Percentiles rank a stretch among this genome's conserved stretches.
Conservation (phyloP, 2,329 filamentous ascomycete species). For the Ophiostoma sp. region DNA sequence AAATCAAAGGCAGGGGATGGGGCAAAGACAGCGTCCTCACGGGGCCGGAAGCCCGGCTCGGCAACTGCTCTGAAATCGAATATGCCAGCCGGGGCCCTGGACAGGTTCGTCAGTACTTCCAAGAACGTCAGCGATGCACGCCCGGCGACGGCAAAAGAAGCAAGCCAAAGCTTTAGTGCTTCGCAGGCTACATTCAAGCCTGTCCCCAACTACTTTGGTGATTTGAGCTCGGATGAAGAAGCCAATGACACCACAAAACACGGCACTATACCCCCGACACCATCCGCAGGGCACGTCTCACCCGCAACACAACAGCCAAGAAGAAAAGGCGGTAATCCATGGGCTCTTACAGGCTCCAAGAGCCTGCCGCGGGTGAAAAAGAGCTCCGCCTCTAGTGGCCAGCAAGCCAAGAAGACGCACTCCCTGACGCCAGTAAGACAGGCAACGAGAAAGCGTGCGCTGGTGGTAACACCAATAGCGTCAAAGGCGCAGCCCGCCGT, state of each 20-base stretch:
- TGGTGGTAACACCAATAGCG: conserved; percentile 2
- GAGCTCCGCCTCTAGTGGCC: not conserved
- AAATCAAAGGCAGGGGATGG: conserved; percentile 12
- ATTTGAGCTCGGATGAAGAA: conserved; percentile 12
- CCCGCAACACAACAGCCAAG: not conserved
- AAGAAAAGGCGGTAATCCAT: conserved; percentile 18
- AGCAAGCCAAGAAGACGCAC: not conserved
- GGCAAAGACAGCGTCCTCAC: conserved; percentile 20
- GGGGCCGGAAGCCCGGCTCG: conserved; percentile 12
- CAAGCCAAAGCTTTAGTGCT: not conserved
- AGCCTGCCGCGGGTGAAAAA: conserved; percentile 19
- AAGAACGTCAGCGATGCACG: conserved; percentile 29
- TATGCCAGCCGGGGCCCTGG: conserved; percentile 33
- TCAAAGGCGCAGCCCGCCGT: not conserved
- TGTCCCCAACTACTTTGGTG: not conserved
- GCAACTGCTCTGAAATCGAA: not conserved
- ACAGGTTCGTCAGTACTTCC: conserved; percentile 36
- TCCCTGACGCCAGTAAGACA: not conserved
- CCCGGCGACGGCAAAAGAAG: not conserved
- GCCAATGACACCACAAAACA: not conserved
- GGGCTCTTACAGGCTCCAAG: conserved; percentile 19
- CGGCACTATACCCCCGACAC: no score
- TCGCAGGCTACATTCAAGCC: conserved; percentile 3
- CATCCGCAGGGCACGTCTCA: not conserved
- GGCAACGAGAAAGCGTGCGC: conserved; percentile 1